Evolutionary conservation across 2,329 filamentous ascomycete species (phyloP), one percentile per base, ranked within the genome.

Genomic region (Xylaria sp.): DNA sequence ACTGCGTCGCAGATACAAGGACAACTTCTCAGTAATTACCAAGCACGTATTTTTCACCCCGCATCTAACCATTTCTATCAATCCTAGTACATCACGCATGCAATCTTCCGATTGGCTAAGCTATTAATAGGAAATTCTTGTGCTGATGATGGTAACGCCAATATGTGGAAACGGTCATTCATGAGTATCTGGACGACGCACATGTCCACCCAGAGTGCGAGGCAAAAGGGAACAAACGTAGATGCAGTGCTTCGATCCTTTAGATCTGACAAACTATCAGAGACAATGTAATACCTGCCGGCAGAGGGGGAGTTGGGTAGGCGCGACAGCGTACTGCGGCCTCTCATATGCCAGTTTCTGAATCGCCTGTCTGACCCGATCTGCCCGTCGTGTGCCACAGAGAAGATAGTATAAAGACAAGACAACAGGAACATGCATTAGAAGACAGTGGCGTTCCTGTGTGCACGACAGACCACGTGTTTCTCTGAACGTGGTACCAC

Each of bases 381-480:
- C 15, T 50, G 13, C n/a, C 10, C 34, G 23, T n/a, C 9, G 37
- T 44, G 6, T 20, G 37, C 55, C 28, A 28, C n/a, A 37, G 54
- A 7, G 10, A 55, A 48, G 55, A 37, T n/a, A n/a, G 28, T 18
- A 9, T 25, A 4, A 50, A 55, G 25, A 23, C 13, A 28, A 25
- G 52, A 57, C 25, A 63, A 50, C 28, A 63, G 18, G 37, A 23
- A 39, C 28, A 46, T 8, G 28, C 18, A 25, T 13, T 20, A n/a
- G 37, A 31, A 15, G 20, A 23, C 25, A 25, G 39, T 66, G 37
- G 31, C 46, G 34, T 61, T n/a, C 28, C 48, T 23, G 23, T 50
- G 37, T 25, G 37, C 37, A 12, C 28, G 28, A 31, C 28, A 48
- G 46, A 50, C 66, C 62, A 65, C 62, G 62, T 62, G 62, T 60